A percentile compares a stretch with the other conserved stretches of the same genome.
These are phyloP conservation scores for Chrysanthemum makinoi DNA, from an alignment of 129 eudicot species.

Conservation along the genomic window DNA sequence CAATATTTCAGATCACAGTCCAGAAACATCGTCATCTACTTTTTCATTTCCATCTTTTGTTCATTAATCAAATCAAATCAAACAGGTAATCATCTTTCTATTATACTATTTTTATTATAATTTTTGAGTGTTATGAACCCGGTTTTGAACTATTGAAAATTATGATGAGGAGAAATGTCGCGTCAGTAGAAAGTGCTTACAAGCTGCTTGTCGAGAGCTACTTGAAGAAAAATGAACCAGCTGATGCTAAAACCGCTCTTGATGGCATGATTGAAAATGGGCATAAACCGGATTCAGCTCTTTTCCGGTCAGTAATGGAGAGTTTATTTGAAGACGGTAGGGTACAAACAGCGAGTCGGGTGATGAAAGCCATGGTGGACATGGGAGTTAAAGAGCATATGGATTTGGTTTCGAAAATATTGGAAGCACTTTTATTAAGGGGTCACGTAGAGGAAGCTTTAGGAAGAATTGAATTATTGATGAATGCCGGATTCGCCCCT, in stretches of 20 bases:
- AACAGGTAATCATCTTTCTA: no score
- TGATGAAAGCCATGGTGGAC: constrained; percentile 85
- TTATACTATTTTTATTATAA: no score
- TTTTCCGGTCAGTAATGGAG: constrained; percentile 68
- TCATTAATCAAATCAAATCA: no score
- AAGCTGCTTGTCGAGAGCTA: constrained; percentile 59
- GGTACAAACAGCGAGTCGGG: constrained; percentile 93
- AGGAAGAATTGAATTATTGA: constrained; percentile 77
- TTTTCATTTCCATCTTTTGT: no score
- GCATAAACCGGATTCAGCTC: constrained; percentile 62
- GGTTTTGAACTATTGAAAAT: constrained; percentile 74
- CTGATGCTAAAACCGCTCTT: constrained; percentile 75
- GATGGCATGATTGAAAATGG: constrained; percentile 88
- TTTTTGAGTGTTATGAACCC: constrained; percentile 58
- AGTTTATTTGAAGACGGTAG: constrained; percentile 82
- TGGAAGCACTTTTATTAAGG: constrained; percentile 81
- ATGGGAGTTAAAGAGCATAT: constrained; percentile 77
- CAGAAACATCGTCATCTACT: no score
- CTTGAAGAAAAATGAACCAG: constrained; percentile 68
- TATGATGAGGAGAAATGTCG: constrained; percentile 71
- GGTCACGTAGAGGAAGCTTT: constrained; percentile 97
- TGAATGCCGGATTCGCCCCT: constrained; percentile 54
- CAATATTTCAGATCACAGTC: no score
- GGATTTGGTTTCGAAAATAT: constrained; percentile 71
- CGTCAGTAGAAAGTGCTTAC: constrained; percentile 46